Evolutionary conservation across 352 stramenopile species (phyloP).

Genomic region (Globisporangium polare): DNA sequence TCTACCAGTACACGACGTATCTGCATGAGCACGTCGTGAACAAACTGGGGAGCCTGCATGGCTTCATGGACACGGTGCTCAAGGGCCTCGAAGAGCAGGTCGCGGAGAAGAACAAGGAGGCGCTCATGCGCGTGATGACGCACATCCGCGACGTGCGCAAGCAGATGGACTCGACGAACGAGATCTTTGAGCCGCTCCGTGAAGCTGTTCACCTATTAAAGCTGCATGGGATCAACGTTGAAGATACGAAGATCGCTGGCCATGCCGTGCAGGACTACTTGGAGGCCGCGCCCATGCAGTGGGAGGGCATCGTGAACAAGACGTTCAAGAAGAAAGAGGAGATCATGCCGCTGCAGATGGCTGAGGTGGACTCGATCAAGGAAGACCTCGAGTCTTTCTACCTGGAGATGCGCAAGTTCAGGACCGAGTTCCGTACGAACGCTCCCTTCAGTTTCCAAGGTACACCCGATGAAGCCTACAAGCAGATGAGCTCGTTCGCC

Average conservation of each 20-base stretch:
- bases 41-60: constrained; percentile 83
- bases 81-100: constrained; percentile 90
- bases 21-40: constrained; percentile 91
- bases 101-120: constrained; percentile 90
- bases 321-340: constrained; percentile 99
- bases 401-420: constrained; percentile 92
- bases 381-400: constrained; percentile 94
- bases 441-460: constrained; percentile 94
- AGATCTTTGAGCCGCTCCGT: constrained; percentile 93
- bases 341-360: constrained; percentile 97
- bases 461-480: constrained; percentile 76
- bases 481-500: constrained; percentile 78
- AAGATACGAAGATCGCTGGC: constrained; percentile 83
- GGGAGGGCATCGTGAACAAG: constrained; percentile 97
- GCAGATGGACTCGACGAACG: constrained; percentile 90
- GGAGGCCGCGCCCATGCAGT: constrained; percentile 94
- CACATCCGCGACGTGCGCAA: constrained; percentile 94
- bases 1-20: constrained; percentile 94
- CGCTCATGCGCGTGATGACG: constrained; percentile 96
- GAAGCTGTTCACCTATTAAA: constrained; percentile 95
- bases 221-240: constrained; percentile 90
- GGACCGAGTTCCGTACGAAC: constrained; percentile 91
- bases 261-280: constrained; percentile 90
- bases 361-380: constrained; percentile 93
- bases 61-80: constrained; percentile 93